phyloP scores from a whole-genome alignment of 768 basidiomycete species.

The Collybia sp. region DNA sequence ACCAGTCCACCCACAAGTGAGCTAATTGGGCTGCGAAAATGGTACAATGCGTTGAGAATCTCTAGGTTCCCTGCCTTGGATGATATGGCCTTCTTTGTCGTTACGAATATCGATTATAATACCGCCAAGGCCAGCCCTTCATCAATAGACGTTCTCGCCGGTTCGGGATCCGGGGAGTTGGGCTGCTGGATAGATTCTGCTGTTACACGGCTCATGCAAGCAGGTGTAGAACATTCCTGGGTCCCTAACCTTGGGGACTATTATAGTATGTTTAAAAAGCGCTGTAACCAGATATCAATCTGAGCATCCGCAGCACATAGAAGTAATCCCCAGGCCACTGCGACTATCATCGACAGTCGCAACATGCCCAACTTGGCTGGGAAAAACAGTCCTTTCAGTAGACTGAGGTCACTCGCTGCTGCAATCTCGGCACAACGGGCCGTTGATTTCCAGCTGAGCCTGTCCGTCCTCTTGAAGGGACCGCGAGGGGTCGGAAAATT shows the following conservation, averaged over 20 bases:
- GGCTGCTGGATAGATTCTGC: constrained; percentile 83
- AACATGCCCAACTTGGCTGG: too few relatives aligned
- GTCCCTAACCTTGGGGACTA: constrained; percentile 51
- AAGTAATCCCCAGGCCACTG: too few relatives aligned
- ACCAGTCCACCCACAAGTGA: constrained; percentile 16
- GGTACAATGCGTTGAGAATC: not conserved
- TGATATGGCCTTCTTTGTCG: constrained; percentile 66
- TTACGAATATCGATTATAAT: constrained; percentile 74
- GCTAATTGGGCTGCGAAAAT: not conserved
- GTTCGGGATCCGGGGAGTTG: constrained; percentile 59
- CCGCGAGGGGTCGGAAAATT: constrained; percentile 80
- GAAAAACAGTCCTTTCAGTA: constrained; percentile 32
- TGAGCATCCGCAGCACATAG: too few relatives aligned
- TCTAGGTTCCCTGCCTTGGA: constrained; percentile 13
- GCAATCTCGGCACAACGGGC: constrained; percentile 57
- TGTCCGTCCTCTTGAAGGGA: constrained; percentile 78
- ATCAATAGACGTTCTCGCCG: constrained; percentile 43
- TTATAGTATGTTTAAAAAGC: not conserved
- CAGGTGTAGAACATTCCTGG: constrained; percentile 67
- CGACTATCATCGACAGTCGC: too few relatives aligned
- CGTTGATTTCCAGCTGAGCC: constrained; percentile 53
- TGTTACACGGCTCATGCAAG: constrained; percentile 72
- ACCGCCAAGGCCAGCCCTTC: constrained; percentile 29
- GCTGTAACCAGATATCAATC: too few relatives aligned
- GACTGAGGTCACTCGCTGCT: constrained; percentile 51